Base-by-base conservation (phyloP, 2,329 filamentous ascomycete species). In the Trichoderma atroviride region DNA sequence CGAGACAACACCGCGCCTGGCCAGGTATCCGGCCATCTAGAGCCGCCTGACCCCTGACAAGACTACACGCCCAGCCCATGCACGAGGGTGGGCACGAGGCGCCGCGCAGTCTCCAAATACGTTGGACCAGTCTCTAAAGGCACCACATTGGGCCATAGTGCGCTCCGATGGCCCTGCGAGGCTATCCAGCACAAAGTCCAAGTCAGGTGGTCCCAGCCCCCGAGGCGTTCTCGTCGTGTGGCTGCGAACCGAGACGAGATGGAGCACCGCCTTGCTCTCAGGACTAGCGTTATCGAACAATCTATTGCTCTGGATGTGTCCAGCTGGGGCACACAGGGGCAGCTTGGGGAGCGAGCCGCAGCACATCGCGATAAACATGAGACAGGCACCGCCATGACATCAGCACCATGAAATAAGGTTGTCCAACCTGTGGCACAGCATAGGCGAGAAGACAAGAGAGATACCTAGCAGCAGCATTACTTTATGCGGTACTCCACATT, bases 121-220 rank as follows among this genome's bases (percentile, higher is more conserved):
- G 64, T 22, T 50, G 47, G n/a, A 50, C 47, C 22, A 37, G 29
- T 22, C 27, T 13, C 19, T 13, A 33, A 37, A 59, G 31, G 55
- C 55, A 24, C 63, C 64, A 33, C 50, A 58, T 52, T 24, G 55
- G 64, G 64, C 55, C 37, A 59, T 59, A 43, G 64, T 43, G 53
- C 53, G 53, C 27, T 50, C 52, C 10, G 29, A 31, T 10, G 37
- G 64, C 27, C 63, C 55, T 40, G 64, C 33, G 64, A 67, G 64
- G 64, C 64, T 67, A 67, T 67, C 64, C 43, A 47, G 53, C 40
- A 59, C n/a, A 37, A 27, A 24, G 4, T n/a, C 27, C 29, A 67
- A 67, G 64, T 67, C 40, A 58, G 64, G 64, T 67, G 64, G 55
- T 37, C 40, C 64, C 64, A 67, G 64, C 64, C 64, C 65, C 65